phyloP scores from a whole-genome alignment of 805 yeast species.

The Sugiyamaella mastotermitis region DNA sequence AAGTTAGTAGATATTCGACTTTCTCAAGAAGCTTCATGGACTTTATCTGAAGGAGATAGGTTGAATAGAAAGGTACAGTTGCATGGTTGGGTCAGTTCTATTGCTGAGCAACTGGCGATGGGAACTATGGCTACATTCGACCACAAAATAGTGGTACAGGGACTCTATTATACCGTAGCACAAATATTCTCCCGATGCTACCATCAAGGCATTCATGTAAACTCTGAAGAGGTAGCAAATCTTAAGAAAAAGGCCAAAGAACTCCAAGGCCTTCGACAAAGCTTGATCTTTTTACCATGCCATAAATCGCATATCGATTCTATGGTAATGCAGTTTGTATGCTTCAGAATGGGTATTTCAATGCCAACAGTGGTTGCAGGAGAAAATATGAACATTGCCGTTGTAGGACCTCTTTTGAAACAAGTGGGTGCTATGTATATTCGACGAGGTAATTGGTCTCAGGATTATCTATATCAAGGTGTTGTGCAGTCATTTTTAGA shows the following conservation, averaged over 20 bases:
- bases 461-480: constrained; percentile 39
- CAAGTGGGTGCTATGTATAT: constrained; percentile 53
- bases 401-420: constrained; percentile 45
- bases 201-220: constrained; percentile 38
- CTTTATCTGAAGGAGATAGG: constrained; percentile 20
- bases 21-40: constrained; percentile 24
- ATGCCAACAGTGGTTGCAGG: constrained; percentile 58
- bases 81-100: constrained; percentile 26
- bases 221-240: constrained; percentile 29
- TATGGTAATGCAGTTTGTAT: constrained; percentile 48
- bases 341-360: constrained; percentile 48
- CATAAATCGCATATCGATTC: constrained; percentile 61
- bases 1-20: constrained; percentile 28
- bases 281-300: constrained; percentile 46
- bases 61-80: constrained; percentile 23
- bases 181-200: constrained; percentile 35
- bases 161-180: constrained; percentile 32
- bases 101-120: constrained; percentile 26
- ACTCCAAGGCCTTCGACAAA: constrained; percentile 30
- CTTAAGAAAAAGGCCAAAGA: constrained; percentile 30
- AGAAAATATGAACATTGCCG: constrained; percentile 54
- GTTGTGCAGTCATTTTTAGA: constrained; percentile 40
- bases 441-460: constrained; percentile 38
- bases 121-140: constrained; percentile 32
- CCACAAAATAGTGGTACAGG: constrained; percentile 24